A percentile compares a stretch with the other conserved stretches of the same genome.
These are phyloP conservation scores for Taiwanofungus camphoratus DNA, from an alignment of 1,284 basidiomycete species.

Conservation along the genomic window DNA sequence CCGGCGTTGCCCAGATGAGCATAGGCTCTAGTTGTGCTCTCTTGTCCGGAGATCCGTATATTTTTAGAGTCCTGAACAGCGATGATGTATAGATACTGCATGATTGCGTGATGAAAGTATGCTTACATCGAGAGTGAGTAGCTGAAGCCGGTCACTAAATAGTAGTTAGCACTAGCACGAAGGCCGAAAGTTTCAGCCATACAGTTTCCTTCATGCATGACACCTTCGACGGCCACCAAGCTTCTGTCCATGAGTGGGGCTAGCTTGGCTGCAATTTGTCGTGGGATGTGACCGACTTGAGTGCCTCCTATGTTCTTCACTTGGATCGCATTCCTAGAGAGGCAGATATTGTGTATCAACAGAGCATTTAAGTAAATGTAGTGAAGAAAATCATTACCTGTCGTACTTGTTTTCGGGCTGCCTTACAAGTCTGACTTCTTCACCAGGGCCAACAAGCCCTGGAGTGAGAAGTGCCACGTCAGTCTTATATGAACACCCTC, in stretches of 20 bases:
- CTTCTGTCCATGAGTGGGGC: slow-evolving; percentile 66
- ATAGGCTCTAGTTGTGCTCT: slow-evolving; percentile 56
- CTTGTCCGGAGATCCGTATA: slow-evolving; percentile 62
- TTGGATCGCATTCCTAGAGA: slow-evolving; percentile 64
- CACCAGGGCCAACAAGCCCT: slow-evolving; percentile 74
- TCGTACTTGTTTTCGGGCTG: slow-evolving; percentile 71
- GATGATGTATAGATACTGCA: too few relatives aligned
- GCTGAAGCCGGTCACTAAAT: slow-evolving; percentile 36
- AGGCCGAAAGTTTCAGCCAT: slow-evolving; percentile 18
- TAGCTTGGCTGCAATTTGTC: slow-evolving; percentile 52
- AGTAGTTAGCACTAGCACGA: background rate
- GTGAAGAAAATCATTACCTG: slow-evolving; percentile 34
- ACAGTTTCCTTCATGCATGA: slow-evolving; percentile 72
- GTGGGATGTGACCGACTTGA: slow-evolving; percentile 79
- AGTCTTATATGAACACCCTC: background rate
- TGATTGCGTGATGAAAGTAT: slow-evolving; percentile 1
- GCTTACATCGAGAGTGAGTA: slow-evolving; percentile 61
- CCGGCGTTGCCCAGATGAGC: slow-evolving; percentile 72
- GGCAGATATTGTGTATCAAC: background rate
- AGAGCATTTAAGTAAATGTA: background rate
- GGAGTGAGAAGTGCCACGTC: slow-evolving; percentile 5
- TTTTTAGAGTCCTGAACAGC: slow-evolving; percentile 59
- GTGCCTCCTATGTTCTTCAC: slow-evolving; percentile 68
- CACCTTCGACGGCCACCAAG: slow-evolving; percentile 67
- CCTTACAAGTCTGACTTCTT: slow-evolving; percentile 69